Conservation (phyloP, 1,284 basidiomycete species). For the Ustilago curta region DNA sequence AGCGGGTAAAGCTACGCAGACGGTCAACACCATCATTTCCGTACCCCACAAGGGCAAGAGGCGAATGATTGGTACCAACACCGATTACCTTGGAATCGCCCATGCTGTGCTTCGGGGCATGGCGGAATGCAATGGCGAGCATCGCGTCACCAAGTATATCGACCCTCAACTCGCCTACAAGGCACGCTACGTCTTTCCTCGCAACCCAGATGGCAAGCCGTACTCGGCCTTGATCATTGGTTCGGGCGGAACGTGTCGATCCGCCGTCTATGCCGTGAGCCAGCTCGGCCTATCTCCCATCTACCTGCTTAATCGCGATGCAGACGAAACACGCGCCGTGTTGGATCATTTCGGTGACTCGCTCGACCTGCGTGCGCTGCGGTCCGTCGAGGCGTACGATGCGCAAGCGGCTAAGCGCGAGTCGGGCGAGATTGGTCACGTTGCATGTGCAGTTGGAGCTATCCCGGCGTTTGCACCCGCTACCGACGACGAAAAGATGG, state of each 20-base stretch:
- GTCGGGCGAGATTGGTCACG: constrained; percentile 42
- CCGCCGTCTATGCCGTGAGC: constrained; percentile 50
- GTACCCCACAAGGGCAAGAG: constrained; percentile 23
- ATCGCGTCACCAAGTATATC: constrained; percentile 33
- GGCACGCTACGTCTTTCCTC: constrained; percentile 29
- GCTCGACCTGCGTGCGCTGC: constrained; percentile 47
- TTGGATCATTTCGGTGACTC: constrained; percentile 42
- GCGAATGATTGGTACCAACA: constrained; percentile 57
- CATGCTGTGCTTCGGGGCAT: constrained; percentile 48
- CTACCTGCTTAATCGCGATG: constrained; percentile 55
- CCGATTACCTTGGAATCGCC: constrained; percentile 53
- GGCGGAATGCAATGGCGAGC: constrained; percentile 32
- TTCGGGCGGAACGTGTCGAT: constrained; percentile 55
- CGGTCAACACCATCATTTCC: constrained; percentile 58
- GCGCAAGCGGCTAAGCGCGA: constrained; percentile 27
- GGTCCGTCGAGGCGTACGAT: constrained; percentile 38
- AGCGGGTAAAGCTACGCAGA: constrained; percentile 43
- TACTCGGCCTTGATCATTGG: constrained; percentile 58
- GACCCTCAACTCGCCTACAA: constrained; percentile 23
- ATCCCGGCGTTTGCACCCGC: constrained; percentile 64
- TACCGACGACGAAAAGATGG: constrained; percentile 64
- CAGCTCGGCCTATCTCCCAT: constrained; percentile 49
- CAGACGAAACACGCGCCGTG: constrained; percentile 46
- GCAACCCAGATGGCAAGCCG: constrained; percentile 26
- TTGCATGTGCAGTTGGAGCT: constrained; percentile 60